Conservation (phyloP, 768 basidiomycete species). For the Clitopilus passeckerianus region DNA sequence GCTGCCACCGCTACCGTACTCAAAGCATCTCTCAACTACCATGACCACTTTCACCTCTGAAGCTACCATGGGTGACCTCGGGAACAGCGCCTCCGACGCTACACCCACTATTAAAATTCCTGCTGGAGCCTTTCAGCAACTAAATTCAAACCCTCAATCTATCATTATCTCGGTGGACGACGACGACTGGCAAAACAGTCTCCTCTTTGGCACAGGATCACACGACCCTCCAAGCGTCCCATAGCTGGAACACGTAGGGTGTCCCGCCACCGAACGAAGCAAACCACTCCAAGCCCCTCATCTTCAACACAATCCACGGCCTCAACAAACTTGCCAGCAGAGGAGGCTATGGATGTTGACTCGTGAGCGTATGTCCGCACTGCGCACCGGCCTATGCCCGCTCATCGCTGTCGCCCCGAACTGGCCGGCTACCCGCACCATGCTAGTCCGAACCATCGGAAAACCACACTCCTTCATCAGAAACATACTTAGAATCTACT, state of each 20-base stretch:
- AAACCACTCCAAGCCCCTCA: not conserved
- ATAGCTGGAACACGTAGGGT: not conserved
- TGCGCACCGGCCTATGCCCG: not conserved
- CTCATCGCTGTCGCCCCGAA: not conserved
- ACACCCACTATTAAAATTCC: not conserved
- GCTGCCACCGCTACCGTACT: not conserved
- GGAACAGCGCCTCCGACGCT: not conserved
- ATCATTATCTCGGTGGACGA: not conserved
- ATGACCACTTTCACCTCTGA: not conserved
- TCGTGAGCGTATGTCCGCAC: not conserved
- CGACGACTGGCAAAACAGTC: not conserved
- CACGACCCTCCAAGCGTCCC: not conserved
- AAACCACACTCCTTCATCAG: not conserved
- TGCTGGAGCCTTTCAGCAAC: not conserved
- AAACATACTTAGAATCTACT: not conserved
- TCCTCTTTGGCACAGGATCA: not conserved
- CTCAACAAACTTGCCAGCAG: not conserved
- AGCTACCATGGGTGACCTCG: not conserved
- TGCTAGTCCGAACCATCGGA: not conserved
- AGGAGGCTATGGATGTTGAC: not conserved
- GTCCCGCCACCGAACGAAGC: not conserved
- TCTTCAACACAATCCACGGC: not conserved
- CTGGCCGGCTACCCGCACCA: not conserved
- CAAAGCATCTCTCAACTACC: not conserved
- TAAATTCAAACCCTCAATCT: not conserved